Conservation (phyloP, 2,329 filamentous ascomycete species). For the Pseudopithomyces maydicus region DNA sequence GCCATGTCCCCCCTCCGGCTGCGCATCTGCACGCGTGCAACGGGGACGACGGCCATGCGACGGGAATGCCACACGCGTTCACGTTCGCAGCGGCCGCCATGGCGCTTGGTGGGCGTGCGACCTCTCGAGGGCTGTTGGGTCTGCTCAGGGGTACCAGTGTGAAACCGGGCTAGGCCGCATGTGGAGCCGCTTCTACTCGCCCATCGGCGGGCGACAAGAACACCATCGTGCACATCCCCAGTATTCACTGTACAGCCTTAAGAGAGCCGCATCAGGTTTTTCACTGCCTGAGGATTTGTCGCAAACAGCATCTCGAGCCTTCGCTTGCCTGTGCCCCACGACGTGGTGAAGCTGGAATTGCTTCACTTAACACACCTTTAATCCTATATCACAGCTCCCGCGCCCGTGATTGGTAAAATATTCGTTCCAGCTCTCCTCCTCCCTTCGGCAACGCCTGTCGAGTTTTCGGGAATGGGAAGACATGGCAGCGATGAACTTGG, state of each 20-base stretch:
- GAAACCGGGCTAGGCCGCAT: conserved; percentile 35
- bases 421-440: conserved; percentile 30
- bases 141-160: conserved; percentile 28
- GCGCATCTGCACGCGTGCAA: conserved; percentile 6
- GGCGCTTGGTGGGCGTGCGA: conserved; percentile 33
- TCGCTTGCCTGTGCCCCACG: conserved; percentile 21
- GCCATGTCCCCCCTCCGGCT: conserved; percentile 1
- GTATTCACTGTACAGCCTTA: conserved; percentile 25
- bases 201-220: conserved; percentile 32
- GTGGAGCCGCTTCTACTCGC: conserved; percentile 31
- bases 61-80: no score
- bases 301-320: conserved; percentile 32
- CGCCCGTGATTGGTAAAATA: conserved; percentile 26
- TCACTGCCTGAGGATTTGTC: conserved; percentile 17
- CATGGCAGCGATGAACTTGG: conserved; percentile 3
- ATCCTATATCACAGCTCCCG: conserved; percentile 19
- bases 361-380: conserved; percentile 27
- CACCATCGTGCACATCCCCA: conserved; percentile 22
- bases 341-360: conserved; percentile 19
- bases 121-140: conserved; percentile 25
- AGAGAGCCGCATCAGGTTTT: conserved; percentile 29
- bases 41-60: neutral
- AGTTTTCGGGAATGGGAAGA: neutral
- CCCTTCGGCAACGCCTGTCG: conserved; percentile 2
- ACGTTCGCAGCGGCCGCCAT: no score